Evolutionary conservation across 2,329 filamentous ascomycete species (phyloP), one percentile per base, ranked within the genome.

Genomic region (Trichoderma polysporum): DNA sequence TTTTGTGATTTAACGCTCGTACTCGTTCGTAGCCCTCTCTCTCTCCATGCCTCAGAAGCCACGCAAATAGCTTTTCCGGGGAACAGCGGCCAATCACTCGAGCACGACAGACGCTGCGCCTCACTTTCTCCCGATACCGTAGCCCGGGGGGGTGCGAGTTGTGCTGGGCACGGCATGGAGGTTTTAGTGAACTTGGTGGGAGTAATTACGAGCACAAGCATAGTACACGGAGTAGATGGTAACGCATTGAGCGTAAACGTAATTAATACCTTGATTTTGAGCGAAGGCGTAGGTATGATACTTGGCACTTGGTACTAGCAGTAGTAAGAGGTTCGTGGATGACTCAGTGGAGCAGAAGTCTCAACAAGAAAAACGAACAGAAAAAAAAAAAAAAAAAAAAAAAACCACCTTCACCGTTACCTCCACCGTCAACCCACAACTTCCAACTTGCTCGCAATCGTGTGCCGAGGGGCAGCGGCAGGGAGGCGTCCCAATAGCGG

Each of bases 41-140:
- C 27, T 59, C 50, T 49, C 52, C 58, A 35, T 39, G 39, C 39
- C 33, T 45, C 22, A 33, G 33, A 64, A 49, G 31, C 49, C 47
- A 53, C 25, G 39, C 35, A 12, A 45, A 58, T 58, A 19, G 60
- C 47, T 59, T 47, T 62, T 59, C 39, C 66, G 68, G 66, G 60
- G 68, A 69, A 75, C 72, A 72, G 69, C 71, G 69, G 67, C 76
- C 76, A 77, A 77, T 77, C 75, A 77, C 68, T 75, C 69, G 67
- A 74, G 71, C 70, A 70, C 67, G 70, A 60, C 35, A 62, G 58
- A 53, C n/a, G 69, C 69, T 75, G 69, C 71, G 75, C 76, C 73
- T 74, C 75, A 75, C 41, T 45, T 72, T 70, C 47, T 17, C 27
- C 66, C 49, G 45, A 56, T 58, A 72, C 70, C 72, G 29, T 53